Base-by-base conservation (phyloP, 208 protist genomes). In the Leishmania turanica region DNA sequence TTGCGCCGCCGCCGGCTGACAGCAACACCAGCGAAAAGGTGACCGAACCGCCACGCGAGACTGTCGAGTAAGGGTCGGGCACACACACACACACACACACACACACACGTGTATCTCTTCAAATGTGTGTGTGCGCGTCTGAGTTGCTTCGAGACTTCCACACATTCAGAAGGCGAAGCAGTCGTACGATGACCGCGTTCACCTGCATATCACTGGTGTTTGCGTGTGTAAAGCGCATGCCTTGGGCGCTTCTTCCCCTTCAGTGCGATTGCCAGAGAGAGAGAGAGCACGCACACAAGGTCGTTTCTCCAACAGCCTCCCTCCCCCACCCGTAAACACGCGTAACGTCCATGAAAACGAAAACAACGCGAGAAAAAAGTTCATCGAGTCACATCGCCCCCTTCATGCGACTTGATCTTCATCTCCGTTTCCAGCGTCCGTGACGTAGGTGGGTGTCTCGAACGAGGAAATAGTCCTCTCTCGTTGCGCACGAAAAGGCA, bases 1-100 rank as follows among this genome's bases (percentile, higher is more conserved):
- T 98, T 11, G 73, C 81, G 15, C 66, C 85, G 4, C 79, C 82
- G 37, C 17, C 62, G 17, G 24, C 58, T 47, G 53, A 74, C 27
- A 65, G 54, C 34, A 64, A 64, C 17, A 7, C 77, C 45, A 66
- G 31, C 13, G 53, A 79, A 37, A n/a, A 34, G 19, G 17, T 51
- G 13, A 24, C 72, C 51, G 19, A 58, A 31, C 47, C 19, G 72
- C 51, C 53, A 62, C 72, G 51, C n/a, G 31, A 85, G 49, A 27
- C 27, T 13, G 19, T 24, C 40, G 56, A 64, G 17, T 69, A 24
- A 60, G 24, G 69, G 40, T 15, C 54, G 42, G 42, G 42, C 42
- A 21, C 24, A 11, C 45, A 17, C 3, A 51, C 51, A 73, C 54
- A 17, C 3, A 51, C 51, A 73, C 54, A n/a, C 42, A 21, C 24